Base-by-base conservation (phyloP, 805 yeast genomes). In the Myxozyma lipomycoides region DNA sequence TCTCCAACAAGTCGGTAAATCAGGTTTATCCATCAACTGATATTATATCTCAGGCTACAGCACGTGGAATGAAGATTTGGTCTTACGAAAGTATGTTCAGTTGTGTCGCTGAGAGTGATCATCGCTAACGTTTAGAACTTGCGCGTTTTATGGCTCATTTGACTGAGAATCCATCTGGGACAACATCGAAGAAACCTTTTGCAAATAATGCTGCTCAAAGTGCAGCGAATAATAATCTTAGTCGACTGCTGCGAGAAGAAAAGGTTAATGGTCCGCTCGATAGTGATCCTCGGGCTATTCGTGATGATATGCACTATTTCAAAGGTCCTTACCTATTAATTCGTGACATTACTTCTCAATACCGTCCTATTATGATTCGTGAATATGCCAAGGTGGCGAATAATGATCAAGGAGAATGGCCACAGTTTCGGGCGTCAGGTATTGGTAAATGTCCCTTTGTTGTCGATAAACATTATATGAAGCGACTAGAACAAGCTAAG, bases 271-370 rank as follows among this genome's bases (percentile, higher is more conserved):
- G 96, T 10, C 85, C 95, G 0, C 78, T 84, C 34, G 97, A 90
- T 66, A 78, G 95, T 58, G 96, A 90, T 65, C 93, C 95, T 10
- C 77, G 75, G 55, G 93, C 95, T 1, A 81, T 77, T 58, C 74
- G 96, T 49, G 95, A 86, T 61, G 96, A 91, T 64, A 78, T 84
- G 62, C 82, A 83, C 63, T 86, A 86, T 65, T 86, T 93, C 67
- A 82, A 81, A 45, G 81, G 83, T 35, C 79, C 83, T 4, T 88
- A 82, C 67, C 71, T 88, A 24, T 82, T 84, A 58, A 83, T 88
- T 35, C 91, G 84, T 69, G 98, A 93, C 63, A 72, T 85, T 23
- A 76, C 82, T 56, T 90, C 86, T 61, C 77, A 76, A 22, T 82
- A 83, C 55, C 78, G 95, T 49, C 96, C 98, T 0, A 78, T 88